Evolutionary conservation across 2,329 filamentous ascomycete genomes (phyloP).

Genomic region (Alternaria viburni): DNA sequence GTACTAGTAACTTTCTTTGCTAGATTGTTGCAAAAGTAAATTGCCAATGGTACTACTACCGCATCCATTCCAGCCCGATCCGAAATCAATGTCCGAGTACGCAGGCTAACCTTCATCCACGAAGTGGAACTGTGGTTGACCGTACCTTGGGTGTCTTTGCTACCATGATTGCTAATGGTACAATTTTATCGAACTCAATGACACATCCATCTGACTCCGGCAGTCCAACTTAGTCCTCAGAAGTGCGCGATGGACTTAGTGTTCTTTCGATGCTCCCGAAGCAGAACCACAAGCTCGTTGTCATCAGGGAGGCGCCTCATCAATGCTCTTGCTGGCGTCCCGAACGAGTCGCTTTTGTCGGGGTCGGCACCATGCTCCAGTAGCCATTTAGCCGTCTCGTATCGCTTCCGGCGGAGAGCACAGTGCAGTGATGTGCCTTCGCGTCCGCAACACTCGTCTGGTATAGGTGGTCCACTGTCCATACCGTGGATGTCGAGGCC

Average conservation of each 20-base stretch:
- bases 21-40: too few species aligned
- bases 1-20: not conserved
- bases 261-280: not conserved
- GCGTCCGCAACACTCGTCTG: not conserved
- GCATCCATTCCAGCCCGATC: too few species aligned
- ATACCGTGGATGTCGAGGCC: constrained; percentile 6
- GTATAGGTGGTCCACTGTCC: not conserved
- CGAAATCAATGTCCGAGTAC: too few species aligned
- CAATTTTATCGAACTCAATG: not conserved
- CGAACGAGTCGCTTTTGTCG: not conserved
- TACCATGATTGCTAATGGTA: not conserved
- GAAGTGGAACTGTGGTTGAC: too few species aligned
- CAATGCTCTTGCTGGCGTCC: not conserved
- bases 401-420: constrained; percentile 5
- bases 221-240: not conserved
- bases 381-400: constrained; percentile 16
- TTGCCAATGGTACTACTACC: not conserved
- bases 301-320: not conserved
- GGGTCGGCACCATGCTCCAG: constrained; percentile 18
- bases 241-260: not conserved
- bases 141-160: too few species aligned
- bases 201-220: not conserved
- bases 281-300: not conserved
- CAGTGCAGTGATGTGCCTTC: not conserved
- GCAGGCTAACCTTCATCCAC: too few species aligned